These are phyloP conservation scores for Penicillium atrosanguineum DNA, from an alignment of 495 filamentous ascomycete species.

Conservation along the genomic window DNA sequence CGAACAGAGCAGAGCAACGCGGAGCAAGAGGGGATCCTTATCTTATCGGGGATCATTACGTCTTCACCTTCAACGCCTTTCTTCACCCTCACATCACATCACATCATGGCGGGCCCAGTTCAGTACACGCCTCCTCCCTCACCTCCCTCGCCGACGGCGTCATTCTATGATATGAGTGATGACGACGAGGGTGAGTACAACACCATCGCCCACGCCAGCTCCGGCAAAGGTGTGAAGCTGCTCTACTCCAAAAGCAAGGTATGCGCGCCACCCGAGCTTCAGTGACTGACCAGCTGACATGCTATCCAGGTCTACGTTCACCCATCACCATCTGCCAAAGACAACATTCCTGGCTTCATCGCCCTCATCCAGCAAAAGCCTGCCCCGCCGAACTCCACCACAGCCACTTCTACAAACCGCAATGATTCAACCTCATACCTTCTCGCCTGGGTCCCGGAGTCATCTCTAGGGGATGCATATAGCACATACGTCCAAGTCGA, in stretches of 20 bases:
- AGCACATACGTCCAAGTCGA: conserved; percentile 95
- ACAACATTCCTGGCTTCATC: conserved; percentile 96
- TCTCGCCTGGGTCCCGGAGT: conserved; percentile 93
- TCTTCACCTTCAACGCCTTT: conserved; percentile 10
- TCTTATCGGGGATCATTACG: conserved; percentile 24
- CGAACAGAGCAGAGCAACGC: background rate
- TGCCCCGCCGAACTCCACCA: conserved; percentile 18
- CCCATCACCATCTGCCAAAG: conserved; percentile 86
- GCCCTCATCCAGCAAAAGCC: conserved; percentile 91
- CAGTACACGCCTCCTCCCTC: conserved; percentile 46
- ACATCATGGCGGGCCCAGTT: conserved; percentile 30
- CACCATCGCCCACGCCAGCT: conserved; percentile 81
- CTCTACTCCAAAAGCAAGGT: conserved; percentile 96
- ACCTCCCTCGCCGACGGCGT: conserved; percentile 76
- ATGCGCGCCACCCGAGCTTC: conserved; percentile 9
- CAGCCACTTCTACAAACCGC: conserved; percentile 50
- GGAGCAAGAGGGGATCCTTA: conserved; percentile 14
- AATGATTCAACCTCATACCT: conserved; percentile 64
- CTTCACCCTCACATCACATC: conserved; percentile 2
- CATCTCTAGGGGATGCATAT: conserved; percentile 79
- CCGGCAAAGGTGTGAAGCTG: conserved; percentile 88
- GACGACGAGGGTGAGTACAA: conserved; percentile 95
- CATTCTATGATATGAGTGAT: conserved; percentile 96
- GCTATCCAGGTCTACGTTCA: conserved; percentile 84
- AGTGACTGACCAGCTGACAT: conserved; percentile 3